Base-by-base conservation (phyloP, 78 protist genomes). In the Andalucia godoyi region DNA sequence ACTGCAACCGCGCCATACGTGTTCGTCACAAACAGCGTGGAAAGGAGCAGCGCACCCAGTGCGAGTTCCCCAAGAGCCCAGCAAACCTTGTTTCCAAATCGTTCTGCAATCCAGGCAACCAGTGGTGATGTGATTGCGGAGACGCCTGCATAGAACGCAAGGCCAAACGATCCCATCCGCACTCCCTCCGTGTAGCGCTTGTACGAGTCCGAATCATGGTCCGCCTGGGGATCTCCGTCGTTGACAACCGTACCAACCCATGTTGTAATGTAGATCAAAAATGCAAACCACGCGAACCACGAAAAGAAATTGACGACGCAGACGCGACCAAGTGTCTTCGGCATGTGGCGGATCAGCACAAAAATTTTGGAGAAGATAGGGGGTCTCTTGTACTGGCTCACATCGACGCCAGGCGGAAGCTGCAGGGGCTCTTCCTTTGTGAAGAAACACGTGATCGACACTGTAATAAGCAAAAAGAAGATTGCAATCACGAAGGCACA, bases 211-310 rank as follows among this genome's bases (percentile, higher is more conserved):
- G 47, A 42, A 13, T 13, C 47, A 42, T 10, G 25, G 47, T 10
- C 25, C 13, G 82, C 82, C 40, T 76, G 50, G 3, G 74, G 75
- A 15, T 76, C 41, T 1, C 82, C 82, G 15, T 61, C 59, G 46
- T 49, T 68, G 9, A 76, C 60, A 58, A 68, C 57, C 1, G 70
- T 64, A 0, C 82, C 82, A 49, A 76, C 82, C 82, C 82, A 76
- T n/a, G 67, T 66, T 0, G 82, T 76, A 7, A 58, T 51, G 38
- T 67, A 67, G 2, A 76, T 58, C 38, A 76, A 32, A 41, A 68
- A 66, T 15, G 72, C 57, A 41, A 76, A 76, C 82, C 82, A 76
- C n/a, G 76, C 82, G 17, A 76, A 69, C 82, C 82, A 76, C 23
- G 75, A 66, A 41, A 76, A 76, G 76, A 76, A 76, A 33, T 76